Evolutionary conservation across 129 eudicot species (phyloP).

Genomic region (Lonicera japonica): DNA sequence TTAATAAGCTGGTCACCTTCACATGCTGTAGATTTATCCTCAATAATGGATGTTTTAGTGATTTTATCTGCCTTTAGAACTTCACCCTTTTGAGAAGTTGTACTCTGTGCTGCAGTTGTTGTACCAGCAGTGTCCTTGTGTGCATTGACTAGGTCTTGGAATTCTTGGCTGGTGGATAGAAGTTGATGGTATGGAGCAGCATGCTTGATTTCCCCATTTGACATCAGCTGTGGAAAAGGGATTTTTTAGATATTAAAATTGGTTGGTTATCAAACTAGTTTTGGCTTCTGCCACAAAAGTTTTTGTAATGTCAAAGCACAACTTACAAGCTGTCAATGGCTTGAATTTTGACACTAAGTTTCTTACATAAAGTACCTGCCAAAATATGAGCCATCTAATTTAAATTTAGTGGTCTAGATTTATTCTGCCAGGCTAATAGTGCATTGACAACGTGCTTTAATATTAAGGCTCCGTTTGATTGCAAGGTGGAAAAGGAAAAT

Average conservation of each 20-base stretch:
- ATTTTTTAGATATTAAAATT: too few species aligned
- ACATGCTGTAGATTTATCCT: neutral
- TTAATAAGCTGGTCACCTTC: conserved; percentile 5
- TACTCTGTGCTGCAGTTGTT: neutral
- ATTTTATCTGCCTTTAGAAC: too few species aligned
- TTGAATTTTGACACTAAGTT: neutral
- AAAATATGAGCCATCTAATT: neutral
- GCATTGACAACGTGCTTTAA: too few species aligned
- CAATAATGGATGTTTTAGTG: neutral
- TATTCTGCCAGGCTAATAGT: too few species aligned
- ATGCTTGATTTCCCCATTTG: neutral
- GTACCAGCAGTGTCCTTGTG: neutral
- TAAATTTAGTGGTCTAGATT: neutral
- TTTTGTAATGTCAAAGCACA: neutral
- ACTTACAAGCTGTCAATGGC: too few species aligned
- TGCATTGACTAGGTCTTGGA: neutral
- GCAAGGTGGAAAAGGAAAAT: too few species aligned
- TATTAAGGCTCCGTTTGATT: too few species aligned
- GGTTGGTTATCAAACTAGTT: too few species aligned
- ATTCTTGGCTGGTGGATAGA: neutral
- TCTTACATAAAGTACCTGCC: neutral
- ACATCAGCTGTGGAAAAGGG: neutral
- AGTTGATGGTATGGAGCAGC: neutral
- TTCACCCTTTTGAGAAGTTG: neutral
- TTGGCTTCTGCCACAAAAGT: too few species aligned